phyloP scores from a whole-genome alignment of 306 rosid species.

The Cucurbita maxima region DNA sequence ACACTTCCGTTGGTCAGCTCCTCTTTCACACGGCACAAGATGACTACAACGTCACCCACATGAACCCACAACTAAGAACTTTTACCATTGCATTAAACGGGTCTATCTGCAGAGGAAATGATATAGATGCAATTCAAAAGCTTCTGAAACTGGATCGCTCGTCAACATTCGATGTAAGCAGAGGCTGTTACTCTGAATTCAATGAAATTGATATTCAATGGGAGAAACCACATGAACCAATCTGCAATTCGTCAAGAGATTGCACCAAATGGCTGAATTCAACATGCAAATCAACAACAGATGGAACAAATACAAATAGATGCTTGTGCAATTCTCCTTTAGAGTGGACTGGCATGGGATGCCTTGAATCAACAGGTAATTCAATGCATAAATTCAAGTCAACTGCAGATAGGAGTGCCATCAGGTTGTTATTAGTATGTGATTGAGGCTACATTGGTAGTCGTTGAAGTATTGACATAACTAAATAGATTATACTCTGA shows the following conservation, averaged over 20 bases:
- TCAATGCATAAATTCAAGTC: no score
- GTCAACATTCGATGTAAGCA: neutral
- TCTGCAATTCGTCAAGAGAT: neutral
- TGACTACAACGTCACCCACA: neutral
- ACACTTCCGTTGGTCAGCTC: neutral
- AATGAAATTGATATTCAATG: constrained; percentile 11
- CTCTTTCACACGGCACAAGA: neutral
- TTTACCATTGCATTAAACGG: neutral
- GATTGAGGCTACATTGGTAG: no score
- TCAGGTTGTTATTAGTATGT: no score
- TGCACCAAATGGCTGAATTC: constrained; percentile 27
- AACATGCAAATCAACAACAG: constrained; percentile 6
- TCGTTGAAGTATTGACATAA: no score
- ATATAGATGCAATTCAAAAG: neutral
- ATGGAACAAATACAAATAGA: neutral
- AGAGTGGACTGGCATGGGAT: constrained; percentile 10
- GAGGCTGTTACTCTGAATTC: neutral
- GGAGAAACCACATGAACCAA: constrained; percentile 13
- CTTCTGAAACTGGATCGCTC: neutral
- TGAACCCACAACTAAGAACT: neutral
- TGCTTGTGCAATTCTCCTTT: constrained; percentile 20
- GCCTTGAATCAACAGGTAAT: neutral
- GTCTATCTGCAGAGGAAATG: neutral
- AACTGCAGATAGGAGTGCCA: no score
- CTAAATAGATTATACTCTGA: no score